Percentiles rank a stretch among this genome's conserved stretches.
Evolutionary conservation across 2,329 filamentous ascomycete genomes (phyloP).

Genomic region (Penicillium griseofulvum): DNA sequence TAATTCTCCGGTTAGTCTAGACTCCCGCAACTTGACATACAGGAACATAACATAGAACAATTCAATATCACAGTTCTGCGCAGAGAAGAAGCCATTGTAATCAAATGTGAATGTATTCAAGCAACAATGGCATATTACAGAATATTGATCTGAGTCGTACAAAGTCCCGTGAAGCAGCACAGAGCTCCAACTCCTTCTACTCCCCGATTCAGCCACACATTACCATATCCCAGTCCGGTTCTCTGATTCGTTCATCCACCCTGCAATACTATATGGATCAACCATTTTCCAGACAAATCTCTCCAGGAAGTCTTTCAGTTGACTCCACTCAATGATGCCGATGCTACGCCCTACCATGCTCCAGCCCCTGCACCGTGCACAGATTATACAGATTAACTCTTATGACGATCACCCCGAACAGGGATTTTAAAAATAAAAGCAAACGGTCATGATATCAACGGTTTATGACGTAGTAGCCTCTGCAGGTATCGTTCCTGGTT

Average conservation of each 20-base stretch:
- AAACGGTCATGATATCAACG: slow-evolving; percentile 22
- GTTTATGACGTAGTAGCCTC: slow-evolving; percentile 20
- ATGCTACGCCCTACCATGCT: slow-evolving; percentile 8
- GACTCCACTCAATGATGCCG: slow-evolving; percentile 22
- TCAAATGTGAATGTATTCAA: background rate
- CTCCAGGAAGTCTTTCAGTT: slow-evolving; percentile 3
- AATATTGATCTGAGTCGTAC: background rate
- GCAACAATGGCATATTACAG: background rate
- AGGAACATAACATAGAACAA: background rate
- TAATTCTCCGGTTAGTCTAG: background rate
- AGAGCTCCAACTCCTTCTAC: slow-evolving; percentile 11
- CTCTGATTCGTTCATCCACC: slow-evolving; percentile 9
- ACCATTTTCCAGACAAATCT: slow-evolving; percentile 3
- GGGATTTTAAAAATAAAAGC: slow-evolving; percentile 5
- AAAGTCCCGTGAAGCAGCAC: slow-evolving; percentile 7
- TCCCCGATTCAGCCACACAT: slow-evolving; percentile 10
- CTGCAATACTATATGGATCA: slow-evolving; percentile 9
- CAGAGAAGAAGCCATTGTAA: background rate
- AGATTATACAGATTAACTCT: slow-evolving; percentile 8
- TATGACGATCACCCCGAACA: slow-evolving; percentile 10
- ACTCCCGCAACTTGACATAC: background rate
- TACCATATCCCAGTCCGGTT: background rate
- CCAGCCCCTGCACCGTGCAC: slow-evolving; percentile 16
- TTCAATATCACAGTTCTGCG: background rate
- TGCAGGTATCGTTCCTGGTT: slow-evolving; percentile 9